phyloP scores from a whole-genome alignment of 2,329 filamentous ascomycete species.

The Alternaria arbusti region DNA sequence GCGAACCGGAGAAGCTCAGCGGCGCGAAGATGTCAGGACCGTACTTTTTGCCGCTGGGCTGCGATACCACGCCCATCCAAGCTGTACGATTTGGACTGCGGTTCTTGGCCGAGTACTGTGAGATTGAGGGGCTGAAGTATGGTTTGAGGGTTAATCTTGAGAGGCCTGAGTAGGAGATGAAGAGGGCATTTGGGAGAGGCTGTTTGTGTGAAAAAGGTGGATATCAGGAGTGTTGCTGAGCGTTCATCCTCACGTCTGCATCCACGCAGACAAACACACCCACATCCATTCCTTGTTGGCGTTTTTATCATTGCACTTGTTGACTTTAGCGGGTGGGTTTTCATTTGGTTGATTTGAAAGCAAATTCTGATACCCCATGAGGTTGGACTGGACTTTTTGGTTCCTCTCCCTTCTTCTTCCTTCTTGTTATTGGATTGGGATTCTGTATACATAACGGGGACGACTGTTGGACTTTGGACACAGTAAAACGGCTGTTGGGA shows the following conservation, averaged over 20 bases:
- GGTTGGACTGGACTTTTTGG: not conserved
- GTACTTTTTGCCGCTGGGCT: slow-evolving; percentile 51
- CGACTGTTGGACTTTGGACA: no score
- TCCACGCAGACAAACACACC: not conserved
- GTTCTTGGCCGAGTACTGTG: slow-evolving; percentile 53
- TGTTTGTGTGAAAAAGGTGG: not conserved
- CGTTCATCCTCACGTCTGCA: not conserved
- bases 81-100: slow-evolving; percentile 53
- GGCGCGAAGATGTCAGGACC: slow-evolving; percentile 44
- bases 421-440: not conserved
- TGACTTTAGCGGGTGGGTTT: not conserved
- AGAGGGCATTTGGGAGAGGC: no score
- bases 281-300: not conserved
- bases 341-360: not conserved
- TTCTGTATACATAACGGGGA: not conserved
- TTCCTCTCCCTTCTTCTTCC: not conserved
- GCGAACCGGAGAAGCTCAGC: slow-evolving; percentile 43
- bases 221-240: not conserved
- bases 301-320: not conserved
- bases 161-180: slow-evolving; percentile 27
- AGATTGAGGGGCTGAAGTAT: slow-evolving; percentile 39
- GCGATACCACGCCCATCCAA: slow-evolving; percentile 51
- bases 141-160: slow-evolving; percentile 36
- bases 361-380: slow-evolving; percentile 3
- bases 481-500: no score